A percentile compares a stretch with the other conserved stretches of the same genome.
Conservation (phyloP, 2,329 filamentous ascomycete genomes). For the Pseudogymnoascus sp. region DNA sequence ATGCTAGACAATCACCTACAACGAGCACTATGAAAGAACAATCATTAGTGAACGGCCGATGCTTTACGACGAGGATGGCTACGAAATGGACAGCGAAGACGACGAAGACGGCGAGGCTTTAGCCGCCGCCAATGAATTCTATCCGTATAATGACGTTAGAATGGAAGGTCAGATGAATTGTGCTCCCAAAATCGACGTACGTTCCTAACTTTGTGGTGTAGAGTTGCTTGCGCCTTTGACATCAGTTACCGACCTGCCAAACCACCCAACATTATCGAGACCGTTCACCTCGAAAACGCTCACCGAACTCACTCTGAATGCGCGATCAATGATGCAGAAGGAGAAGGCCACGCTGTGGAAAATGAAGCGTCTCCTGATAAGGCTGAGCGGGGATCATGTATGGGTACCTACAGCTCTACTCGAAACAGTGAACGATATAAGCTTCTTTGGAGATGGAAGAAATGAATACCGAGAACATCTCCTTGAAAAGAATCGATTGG, state of each 20-base stretch:
- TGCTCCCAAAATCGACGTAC: not conserved
- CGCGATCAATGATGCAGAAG: conserved; percentile 62
- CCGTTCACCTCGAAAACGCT: conserved; percentile 69
- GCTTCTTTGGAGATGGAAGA: conserved; percentile 37
- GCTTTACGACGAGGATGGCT: conserved; percentile 69
- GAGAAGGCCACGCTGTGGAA: conserved; percentile 67
- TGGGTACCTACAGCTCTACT: conserved; percentile 56
- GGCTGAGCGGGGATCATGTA: conserved; percentile 66
- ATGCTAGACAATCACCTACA: conserved; percentile 62
- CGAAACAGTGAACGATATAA: conserved; percentile 47
- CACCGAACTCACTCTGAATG: conserved; percentile 61
- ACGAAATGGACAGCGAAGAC: conserved; percentile 65
- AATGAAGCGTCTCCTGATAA: conserved; percentile 65
- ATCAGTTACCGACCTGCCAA: conserved; percentile 63
- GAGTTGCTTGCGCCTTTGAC: conserved; percentile 70
- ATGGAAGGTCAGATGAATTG: conserved; percentile 53
- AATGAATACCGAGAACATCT: conserved; percentile 19
- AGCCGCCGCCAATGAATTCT: conserved; percentile 56
- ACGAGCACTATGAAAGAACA: conserved; percentile 56
- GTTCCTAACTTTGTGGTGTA: conserved; percentile 33
- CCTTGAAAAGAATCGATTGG: conserved; percentile 17
- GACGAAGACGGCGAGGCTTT: conserved; percentile 56
- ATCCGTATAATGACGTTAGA: conserved; percentile 66
- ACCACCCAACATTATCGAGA: conserved; percentile 65
- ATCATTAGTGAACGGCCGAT: conserved; percentile 69